A percentile compares a stretch with the other conserved stretches of the same genome.
phyloP scores from a whole-genome alignment of 179 eudicot species.

The Drosera spatulata region DNA sequence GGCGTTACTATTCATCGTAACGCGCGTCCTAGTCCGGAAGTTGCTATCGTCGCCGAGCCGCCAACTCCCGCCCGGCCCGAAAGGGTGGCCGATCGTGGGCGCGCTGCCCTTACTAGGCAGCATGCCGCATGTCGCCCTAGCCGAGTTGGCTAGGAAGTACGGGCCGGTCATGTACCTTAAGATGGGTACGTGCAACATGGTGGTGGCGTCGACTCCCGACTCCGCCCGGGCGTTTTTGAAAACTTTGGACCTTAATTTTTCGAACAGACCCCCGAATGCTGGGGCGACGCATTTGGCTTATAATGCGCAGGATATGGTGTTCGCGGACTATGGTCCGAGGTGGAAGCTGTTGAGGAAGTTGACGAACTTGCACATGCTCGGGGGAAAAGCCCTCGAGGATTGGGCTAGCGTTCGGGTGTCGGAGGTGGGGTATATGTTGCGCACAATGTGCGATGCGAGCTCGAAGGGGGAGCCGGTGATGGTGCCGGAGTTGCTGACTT shows the following conservation, averaged over 20 bases:
- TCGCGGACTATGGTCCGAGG: constrained; percentile 21
- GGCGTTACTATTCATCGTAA: constrained; percentile 7
- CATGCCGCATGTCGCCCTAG: constrained; percentile 31
- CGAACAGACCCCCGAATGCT: constrained; percentile 22
- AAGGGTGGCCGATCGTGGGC: constrained; percentile 23
- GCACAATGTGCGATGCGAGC: constrained; percentile 14
- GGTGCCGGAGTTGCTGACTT: constrained; percentile 20
- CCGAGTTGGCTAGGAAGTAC: constrained; percentile 20
- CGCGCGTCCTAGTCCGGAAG: constrained; percentile 1
- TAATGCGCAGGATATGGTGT: constrained; percentile 25
- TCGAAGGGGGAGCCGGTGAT: constrained; percentile 13
- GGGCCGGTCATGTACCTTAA: constrained; percentile 31
- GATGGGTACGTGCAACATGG: constrained; percentile 22
- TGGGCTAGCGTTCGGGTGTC: constrained; percentile 10
- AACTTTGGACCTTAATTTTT: constrained; percentile 23
- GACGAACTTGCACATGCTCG: constrained; percentile 27
- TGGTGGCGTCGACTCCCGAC: constrained; percentile 28
- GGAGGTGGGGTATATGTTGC: constrained; percentile 21
- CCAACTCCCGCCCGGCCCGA: constrained; percentile 26
- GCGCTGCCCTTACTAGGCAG: constrained; percentile 20
- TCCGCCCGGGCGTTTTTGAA: constrained; percentile 27
- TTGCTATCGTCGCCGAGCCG: constrained; percentile 2
- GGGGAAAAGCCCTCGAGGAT: constrained; percentile 24
- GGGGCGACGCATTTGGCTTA: constrained; percentile 29
- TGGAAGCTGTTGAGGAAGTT: constrained; percentile 26